Evolutionary conservation across 441 rosid species (phyloP).

Genomic region (Macaranga tanarius): DNA sequence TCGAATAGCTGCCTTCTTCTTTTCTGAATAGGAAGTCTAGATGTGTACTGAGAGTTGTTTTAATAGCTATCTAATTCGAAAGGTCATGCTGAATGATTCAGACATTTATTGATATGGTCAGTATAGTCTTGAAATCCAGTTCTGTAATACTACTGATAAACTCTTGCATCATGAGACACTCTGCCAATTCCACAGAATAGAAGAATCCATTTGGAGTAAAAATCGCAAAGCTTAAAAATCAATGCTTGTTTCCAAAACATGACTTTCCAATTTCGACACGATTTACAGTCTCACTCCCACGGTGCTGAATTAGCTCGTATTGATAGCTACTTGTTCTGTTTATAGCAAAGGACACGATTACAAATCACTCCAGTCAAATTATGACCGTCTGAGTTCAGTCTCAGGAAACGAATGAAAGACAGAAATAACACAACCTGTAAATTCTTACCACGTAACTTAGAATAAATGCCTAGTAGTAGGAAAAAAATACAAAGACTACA

Average conservation of each 20-base stretch:
- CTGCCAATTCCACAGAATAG: not conserved
- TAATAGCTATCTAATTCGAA: not conserved
- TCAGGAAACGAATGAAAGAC: not conserved
- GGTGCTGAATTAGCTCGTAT: too few species aligned
- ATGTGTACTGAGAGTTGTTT: not conserved
- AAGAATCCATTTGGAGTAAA: too few species aligned
- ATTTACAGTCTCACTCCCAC: too few species aligned
- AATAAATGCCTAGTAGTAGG: not conserved
- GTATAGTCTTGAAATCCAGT: not conserved
- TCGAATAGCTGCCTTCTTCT: slow-evolving; percentile 44
- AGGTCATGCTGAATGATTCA: not conserved
- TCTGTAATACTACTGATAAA: not conserved
- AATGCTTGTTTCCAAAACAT: too few species aligned
- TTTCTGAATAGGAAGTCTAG: not conserved
- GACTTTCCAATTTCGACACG: too few species aligned
- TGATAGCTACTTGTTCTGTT: not conserved
- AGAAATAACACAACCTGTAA: slow-evolving; percentile 7
- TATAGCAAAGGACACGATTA: not conserved
- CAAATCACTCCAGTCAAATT: too few species aligned
- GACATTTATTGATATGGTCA: not conserved
- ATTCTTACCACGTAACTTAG: not conserved
- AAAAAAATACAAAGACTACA: not conserved
- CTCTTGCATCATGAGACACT: not conserved
- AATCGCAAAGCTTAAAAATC: too few species aligned
- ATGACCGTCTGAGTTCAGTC: not conserved